Evolutionary conservation across 768 basidiomycete genomes (phyloP), one percentile per base, ranked within the genome.

Genomic region (Mycena galericulata): DNA sequence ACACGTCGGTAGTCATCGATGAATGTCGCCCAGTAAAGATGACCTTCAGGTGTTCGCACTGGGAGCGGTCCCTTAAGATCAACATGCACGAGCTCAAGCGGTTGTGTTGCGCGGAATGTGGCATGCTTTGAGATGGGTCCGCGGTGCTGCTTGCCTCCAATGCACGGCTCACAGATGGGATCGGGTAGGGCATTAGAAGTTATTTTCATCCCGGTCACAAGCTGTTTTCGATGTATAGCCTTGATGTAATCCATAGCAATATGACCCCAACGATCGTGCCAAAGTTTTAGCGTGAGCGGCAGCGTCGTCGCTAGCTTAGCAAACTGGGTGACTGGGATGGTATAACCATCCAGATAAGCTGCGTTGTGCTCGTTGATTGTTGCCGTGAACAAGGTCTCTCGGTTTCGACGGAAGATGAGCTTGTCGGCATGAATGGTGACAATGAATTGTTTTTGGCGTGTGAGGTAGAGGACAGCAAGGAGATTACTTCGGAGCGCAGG

Each of bases 11-110:
- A 62, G 57, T 79, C 73, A 62, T 78, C 75, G 45, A 80, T 76
- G 69, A 80, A 80, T 2, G 74, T 74, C 4, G 77, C 62, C 76
- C 75, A 79, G 67, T 80, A 81, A 8, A 58, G 69, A 38, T 71
- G 65, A 1, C 77, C 78, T 30, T 74, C 65, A 10, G 29, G 58
- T 11, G 64, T 70, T 43, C 59, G 30, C 15, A 63, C 41, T 11
- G 75, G 67, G 4, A 79, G 56, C 11, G 79, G 80, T 24, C 80
- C n/a, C n/a, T n/a, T n/a, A 1, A 81, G 30, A 53, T 82, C 80
- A 43, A 71, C 67, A 64, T 78, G 78, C 17, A 82, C 70, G 4
- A 69, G 72, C 4, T 71, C 69, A 8, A 79, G 74, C 4, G 55
- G 64, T 14, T 29, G 24, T 22, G 65, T 55, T 6, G 51, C 50